Percentiles rank a stretch among this genome's conserved stretches.
Conservation (phyloP, 2,329 filamentous ascomycete genomes). For the Aspergillus piperis region DNA sequence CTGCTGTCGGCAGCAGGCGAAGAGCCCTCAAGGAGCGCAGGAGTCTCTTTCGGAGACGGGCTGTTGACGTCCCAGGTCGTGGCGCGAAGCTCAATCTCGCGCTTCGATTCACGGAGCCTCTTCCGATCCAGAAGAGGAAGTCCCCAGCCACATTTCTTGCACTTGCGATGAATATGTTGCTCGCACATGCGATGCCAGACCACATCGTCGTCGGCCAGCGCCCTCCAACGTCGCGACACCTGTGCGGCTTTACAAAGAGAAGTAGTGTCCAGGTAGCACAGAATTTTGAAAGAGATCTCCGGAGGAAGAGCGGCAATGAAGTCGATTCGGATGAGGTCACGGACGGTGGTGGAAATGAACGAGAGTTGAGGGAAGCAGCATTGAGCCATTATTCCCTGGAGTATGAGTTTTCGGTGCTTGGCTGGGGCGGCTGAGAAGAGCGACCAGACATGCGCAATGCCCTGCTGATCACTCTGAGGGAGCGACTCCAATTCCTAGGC, state of each 20-base stretch:
- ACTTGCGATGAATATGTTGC: constrained; percentile 92
- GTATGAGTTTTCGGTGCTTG: constrained; percentile 92
- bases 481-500: constrained; percentile 75
- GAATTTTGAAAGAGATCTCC: constrained; percentile 89
- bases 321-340: constrained; percentile 96
- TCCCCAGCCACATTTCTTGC: constrained; percentile 94
- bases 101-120: constrained; percentile 80
- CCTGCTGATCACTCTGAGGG: constrained; percentile 83
- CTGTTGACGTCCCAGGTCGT: constrained; percentile 59
- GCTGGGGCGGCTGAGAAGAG: constrained; percentile 93
- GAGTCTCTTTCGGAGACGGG: constrained; percentile 45
- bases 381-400: constrained; percentile 92
- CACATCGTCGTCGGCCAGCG: constrained; percentile 91
- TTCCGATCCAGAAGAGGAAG: constrained; percentile 87
- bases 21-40: constrained; percentile 5
- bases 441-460: constrained; percentile 96
- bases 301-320: constrained; percentile 85
- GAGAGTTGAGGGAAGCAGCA: constrained; percentile 98
- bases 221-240: constrained; percentile 85
- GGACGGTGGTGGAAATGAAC: constrained; percentile 84
- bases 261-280: constrained; percentile 88
- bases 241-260: constrained; percentile 95
- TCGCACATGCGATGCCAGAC: constrained; percentile 99
- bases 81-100: constrained; percentile 73
- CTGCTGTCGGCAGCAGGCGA: constrained; percentile 8